A percentile compares a stretch with the other conserved stretches of the same genome.
These are phyloP conservation scores for Fusarium brachygibbosum DNA, from an alignment of 2,329 filamentous ascomycete genomes.

Conservation along the genomic window DNA sequence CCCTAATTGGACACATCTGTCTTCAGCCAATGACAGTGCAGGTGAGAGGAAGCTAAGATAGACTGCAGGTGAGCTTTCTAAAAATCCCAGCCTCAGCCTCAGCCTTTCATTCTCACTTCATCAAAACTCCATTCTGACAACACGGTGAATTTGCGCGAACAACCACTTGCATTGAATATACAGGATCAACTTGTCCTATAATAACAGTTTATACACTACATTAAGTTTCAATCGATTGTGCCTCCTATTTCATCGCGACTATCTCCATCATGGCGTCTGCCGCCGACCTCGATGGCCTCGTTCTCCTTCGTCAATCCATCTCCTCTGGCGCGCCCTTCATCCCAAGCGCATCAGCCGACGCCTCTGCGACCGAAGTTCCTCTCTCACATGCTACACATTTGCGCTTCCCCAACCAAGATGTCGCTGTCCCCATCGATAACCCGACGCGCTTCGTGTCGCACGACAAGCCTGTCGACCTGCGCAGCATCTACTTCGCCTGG, in stretches of 20 bases:
- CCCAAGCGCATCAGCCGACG: conserved; percentile 78
- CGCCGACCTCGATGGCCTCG: conserved; percentile 79
- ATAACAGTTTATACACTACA: not conserved
- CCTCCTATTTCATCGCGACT: conserved; percentile 15
- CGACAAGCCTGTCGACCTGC: conserved; percentile 82
- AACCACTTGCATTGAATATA: not conserved
- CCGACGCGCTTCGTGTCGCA: conserved; percentile 90
- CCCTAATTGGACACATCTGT: conserved; percentile 40
- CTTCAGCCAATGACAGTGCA: conserved; percentile 19
- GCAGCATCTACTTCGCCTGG: conserved; percentile 97
- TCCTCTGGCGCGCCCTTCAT: conserved; percentile 76
- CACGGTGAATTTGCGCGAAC: conserved; percentile 4
- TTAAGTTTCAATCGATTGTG: not conserved
- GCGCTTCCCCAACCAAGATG: conserved; percentile 74
- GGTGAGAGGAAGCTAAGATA: conserved; percentile 25
- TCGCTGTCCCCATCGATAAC: conserved; percentile 76
- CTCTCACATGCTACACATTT: conserved; percentile 84
- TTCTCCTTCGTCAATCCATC: conserved; percentile 87
- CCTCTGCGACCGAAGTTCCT: conserved; percentile 70
- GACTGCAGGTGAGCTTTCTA: conserved; percentile 28
- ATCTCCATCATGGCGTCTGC: conserved; percentile 65
- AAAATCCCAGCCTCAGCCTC: conserved; percentile 46
- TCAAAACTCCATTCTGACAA: conserved; percentile 17
- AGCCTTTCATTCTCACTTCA: conserved; percentile 44
- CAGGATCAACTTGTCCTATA: not conserved